Evolutionary conservation across 805 yeast species (phyloP).

Genomic region (Candida corydali): DNA sequence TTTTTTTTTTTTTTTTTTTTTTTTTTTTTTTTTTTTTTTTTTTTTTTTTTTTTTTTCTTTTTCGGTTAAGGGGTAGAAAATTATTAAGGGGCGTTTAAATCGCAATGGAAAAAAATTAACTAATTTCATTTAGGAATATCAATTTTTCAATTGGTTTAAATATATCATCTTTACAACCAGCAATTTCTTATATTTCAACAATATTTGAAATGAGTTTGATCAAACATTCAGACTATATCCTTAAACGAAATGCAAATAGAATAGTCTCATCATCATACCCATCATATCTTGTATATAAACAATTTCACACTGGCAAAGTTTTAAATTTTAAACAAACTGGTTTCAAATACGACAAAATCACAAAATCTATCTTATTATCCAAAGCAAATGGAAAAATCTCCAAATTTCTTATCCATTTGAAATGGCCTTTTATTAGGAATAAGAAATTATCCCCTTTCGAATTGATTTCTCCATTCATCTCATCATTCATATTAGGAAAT

Average conservation of each 20-base stretch:
- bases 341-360: slow-evolving; percentile 5
- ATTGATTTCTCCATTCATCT: slow-evolving; percentile 50
- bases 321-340: neutral
- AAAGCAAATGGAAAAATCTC: slow-evolving; percentile 28
- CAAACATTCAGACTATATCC: neutral
- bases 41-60: neutral
- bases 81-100: neutral
- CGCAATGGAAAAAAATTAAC: neutral
- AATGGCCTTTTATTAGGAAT: slow-evolving; percentile 48
- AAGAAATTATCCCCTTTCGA: slow-evolving; percentile 42
- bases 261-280: neutral
- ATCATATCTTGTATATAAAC: slow-evolving; percentile 1
- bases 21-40: too few species aligned
- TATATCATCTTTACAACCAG: neutral
- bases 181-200: neutral
- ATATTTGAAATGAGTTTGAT: neutral
- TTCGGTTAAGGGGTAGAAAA: neutral
- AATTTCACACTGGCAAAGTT: neutral
- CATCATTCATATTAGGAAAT: slow-evolving; percentile 58
- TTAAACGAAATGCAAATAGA: neutral
- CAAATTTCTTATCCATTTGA: slow-evolving; percentile 33
- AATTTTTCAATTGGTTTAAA: neutral
- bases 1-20: too few species aligned
- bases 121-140: too few species aligned
- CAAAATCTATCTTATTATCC: slow-evolving; percentile 24